phyloP scores from a whole-genome alignment of 1,284 basidiomycete genomes.

The Ceratobasidium sp. region DNA sequence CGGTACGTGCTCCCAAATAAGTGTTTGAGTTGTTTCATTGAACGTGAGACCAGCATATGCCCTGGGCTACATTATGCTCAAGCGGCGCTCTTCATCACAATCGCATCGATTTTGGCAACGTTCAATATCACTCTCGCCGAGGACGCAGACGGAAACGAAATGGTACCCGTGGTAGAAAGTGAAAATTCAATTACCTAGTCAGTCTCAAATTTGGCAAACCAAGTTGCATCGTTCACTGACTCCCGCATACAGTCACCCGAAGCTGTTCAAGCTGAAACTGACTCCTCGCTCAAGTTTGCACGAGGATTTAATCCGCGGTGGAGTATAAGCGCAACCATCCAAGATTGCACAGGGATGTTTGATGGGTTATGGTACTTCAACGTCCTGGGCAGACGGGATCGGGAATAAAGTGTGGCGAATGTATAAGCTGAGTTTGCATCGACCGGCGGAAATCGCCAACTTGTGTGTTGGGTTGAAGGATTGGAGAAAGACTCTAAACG shows the following conservation, averaged over 20 bases:
- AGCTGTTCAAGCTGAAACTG: not conserved
- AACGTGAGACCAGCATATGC: not conserved
- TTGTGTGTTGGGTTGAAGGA: too few relatives aligned
- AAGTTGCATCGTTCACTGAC: not conserved
- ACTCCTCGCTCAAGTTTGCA: not conserved
- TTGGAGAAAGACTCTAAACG: too few relatives aligned
- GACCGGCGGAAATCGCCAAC: too few relatives aligned
- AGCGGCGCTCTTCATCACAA: constrained; percentile 54
- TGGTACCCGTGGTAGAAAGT: constrained; percentile 43
- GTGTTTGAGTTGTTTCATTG: not conserved
- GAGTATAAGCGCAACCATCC: not conserved
- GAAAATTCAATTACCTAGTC: constrained; percentile 36
- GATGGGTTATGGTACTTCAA: too few relatives aligned
- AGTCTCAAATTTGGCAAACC: not conserved
- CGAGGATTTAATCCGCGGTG: not conserved
- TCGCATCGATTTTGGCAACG: constrained; percentile 57
- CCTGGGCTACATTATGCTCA: constrained; percentile 13
- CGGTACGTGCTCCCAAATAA: not conserved
- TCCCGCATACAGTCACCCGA: not conserved
- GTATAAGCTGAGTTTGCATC: too few relatives aligned
- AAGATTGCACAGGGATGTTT: too few relatives aligned
- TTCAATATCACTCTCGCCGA: constrained; percentile 54
- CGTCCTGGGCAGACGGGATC: too few relatives aligned
- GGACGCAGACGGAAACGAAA: constrained; percentile 51
- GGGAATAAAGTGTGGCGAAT: too few relatives aligned